Evolutionary conservation across 2,329 filamentous ascomycete genomes (phyloP).

Genomic region (Juglanconis oblonga): DNA sequence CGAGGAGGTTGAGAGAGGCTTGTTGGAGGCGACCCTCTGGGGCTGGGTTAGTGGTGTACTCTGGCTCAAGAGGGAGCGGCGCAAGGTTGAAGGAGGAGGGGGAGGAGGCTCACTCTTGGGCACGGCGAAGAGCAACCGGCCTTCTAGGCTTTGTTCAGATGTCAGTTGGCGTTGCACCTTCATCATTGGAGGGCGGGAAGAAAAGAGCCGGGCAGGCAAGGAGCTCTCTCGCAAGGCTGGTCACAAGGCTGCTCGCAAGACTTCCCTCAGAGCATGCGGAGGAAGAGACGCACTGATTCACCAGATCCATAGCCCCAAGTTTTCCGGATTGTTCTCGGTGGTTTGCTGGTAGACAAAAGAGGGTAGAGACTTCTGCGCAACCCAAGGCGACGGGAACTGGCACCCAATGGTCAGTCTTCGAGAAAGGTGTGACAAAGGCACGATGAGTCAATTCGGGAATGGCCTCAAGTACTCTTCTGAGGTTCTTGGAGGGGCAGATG

Average conservation of each 20-base stretch:
- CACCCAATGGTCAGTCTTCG: constrained; percentile 3
- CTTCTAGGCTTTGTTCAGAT: constrained; percentile 67
- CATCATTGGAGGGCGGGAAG: not conserved
- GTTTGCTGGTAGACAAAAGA: not conserved
- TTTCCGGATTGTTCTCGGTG: not conserved
- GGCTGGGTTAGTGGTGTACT: constrained; percentile 21
- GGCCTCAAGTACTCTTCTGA: not conserved
- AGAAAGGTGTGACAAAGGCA: not conserved
- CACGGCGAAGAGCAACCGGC: constrained; percentile 92
- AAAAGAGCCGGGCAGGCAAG: not conserved
- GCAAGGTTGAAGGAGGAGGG: not conserved
- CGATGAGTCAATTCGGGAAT: constrained; percentile 14
- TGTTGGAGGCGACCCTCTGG: constrained; percentile 90
- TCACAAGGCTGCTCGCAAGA: no score
- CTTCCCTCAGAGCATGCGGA: not conserved
- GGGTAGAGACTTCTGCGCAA: not conserved
- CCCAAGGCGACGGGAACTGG: not conserved
- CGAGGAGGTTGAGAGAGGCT: constrained; percentile 82
- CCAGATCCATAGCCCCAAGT: constrained; percentile 45
- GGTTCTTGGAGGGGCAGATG: constrained; percentile 7
- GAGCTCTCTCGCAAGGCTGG: not conserved
- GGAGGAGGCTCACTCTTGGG: constrained; percentile 76
- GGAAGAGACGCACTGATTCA: constrained; percentile 42
- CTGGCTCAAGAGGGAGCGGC: not conserved
- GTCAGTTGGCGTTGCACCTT: constrained; percentile 30